Base-by-base conservation (phyloP, 192 early-diverging fungal species). In the Umbelopsis isabellina region DNA sequence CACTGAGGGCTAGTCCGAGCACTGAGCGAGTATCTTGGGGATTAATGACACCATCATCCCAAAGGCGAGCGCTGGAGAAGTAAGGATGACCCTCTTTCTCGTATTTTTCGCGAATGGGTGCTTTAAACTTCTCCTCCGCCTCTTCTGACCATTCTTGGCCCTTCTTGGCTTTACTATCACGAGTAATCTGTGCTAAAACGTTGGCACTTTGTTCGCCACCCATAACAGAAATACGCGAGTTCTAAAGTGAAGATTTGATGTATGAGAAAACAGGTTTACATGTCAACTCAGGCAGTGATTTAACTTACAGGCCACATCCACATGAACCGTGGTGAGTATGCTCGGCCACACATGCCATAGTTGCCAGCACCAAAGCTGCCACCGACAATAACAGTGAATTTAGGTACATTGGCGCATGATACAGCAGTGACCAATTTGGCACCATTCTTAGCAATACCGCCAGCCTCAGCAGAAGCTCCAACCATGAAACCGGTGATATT, bases 401-500 rank as follows among this genome's bases (percentile, higher is more conserved):
- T 97, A 47, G 96, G 96, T 27, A 98, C 95, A 49, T 89, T 85
- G 44, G 95, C 93, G 72, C 92, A 95, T 3, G 95, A 92, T 6
- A 98, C 96, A 16, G 96, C 94, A 8, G 92, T 96, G 0, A 98
- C 96, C 78, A 98, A 85, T 78, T 98, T 98, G 70, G 95, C 95
- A 21, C 96, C 96, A 78, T 98, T 95, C 83, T 96, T 98, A 61
- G 96, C 96, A 81, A 98, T 98, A 67, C 96, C 96, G 64, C 92
- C 92, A 16, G 94, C 94, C 80, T 98, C 96, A 37, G 95, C 96
- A 22, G 89, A 90, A 33, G 92, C 88, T 33, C 95, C 95, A 8
- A 98, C 95, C 96, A 98, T 98, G 82, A 97, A 97, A 46, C 95
- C 94, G 27, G 94, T 96, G 71, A 98, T 98, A 77, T 98, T 97